Conservation (phyloP, 192 early-diverging fungal genomes). For the Backusella luteola region DNA sequence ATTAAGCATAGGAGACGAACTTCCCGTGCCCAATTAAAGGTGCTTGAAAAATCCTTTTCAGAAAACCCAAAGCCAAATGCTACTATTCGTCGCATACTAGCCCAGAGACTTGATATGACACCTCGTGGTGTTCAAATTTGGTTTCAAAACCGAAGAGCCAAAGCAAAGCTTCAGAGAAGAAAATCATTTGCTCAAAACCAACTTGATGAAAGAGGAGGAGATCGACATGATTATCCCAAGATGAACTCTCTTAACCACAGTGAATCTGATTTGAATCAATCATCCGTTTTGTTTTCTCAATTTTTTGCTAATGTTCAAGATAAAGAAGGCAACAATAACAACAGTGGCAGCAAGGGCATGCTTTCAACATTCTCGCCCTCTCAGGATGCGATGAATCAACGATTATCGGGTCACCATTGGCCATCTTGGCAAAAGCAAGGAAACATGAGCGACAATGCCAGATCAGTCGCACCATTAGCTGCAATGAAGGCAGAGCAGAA, state of each 20-base stretch:
- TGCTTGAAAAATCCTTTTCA: conserved; percentile 70
- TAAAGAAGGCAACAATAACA: background rate
- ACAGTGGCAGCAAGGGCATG: background rate
- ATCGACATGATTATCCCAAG: background rate
- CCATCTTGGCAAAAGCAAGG: background rate
- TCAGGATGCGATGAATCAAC: background rate
- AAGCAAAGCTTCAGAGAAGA: conserved; percentile 65
- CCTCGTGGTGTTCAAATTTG: conserved; percentile 77
- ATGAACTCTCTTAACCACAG: background rate
- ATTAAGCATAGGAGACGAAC: conserved; percentile 76
- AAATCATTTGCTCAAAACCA: conserved; percentile 7
- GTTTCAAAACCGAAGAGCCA: conserved; percentile 91
- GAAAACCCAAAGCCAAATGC: conserved; percentile 65
- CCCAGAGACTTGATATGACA: conserved; percentile 66
- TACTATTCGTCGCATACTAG: conserved; percentile 59
- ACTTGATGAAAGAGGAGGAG: conserved; percentile 2
- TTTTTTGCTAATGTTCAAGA: conserved; percentile 21
- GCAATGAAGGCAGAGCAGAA: background rate
- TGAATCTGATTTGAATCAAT: conserved; percentile 3
- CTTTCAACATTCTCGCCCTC: background rate
- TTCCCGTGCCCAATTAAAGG: conserved; percentile 68
- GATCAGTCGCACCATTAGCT: conserved; percentile 13
- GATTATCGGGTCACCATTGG: background rate
- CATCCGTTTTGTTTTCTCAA: conserved; percentile 21
- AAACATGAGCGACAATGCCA: background rate